A percentile compares a stretch with the other conserved stretches of the same genome.
Evolutionary conservation across 352 stramenopile genomes (phyloP).

Genomic region (Globisporangium carolinianum): DNA sequence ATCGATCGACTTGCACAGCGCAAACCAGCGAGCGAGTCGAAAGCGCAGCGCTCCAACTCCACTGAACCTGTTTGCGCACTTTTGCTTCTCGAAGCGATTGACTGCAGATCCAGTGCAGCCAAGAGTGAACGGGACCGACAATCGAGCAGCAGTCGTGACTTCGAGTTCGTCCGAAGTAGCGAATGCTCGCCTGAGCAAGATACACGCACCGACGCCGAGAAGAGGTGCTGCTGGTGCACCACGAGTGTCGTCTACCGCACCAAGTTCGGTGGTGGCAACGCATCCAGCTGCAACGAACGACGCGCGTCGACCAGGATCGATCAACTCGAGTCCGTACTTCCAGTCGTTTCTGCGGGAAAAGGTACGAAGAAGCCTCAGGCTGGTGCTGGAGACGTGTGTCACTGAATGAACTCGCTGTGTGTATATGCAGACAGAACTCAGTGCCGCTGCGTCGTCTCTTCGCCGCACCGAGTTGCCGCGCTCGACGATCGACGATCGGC

Average conservation of each 20-base stretch:
- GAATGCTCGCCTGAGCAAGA: no score
- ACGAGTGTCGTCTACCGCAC: neutral
- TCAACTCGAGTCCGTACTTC: constrained; percentile 13
- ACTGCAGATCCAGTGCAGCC: neutral
- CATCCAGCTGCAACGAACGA: neutral
- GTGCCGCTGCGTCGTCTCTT: no score
- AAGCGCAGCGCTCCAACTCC: constrained; percentile 5
- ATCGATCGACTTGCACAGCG: no score
- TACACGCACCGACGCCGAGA: no score
- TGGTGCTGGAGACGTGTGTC: no score
- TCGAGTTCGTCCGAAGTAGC: neutral
- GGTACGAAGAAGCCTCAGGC: neutral
- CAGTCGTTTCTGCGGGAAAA: constrained; percentile 14
- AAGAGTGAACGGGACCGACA: neutral
- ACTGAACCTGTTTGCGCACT: constrained; percentile 11
- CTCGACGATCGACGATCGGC: constrained; percentile 11
- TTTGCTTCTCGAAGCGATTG: constrained; percentile 9
- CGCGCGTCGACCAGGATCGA: neutral
- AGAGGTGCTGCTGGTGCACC: no score
- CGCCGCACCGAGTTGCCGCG: neutral
- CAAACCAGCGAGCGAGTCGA: neutral
- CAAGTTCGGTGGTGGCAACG: no score
- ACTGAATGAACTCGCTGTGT: no score
- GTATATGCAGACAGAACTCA: no score
- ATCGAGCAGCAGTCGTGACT: neutral